Conservation (phyloP, 2,329 filamentous ascomycete genomes). For the Fusarium nisikadoi region DNA sequence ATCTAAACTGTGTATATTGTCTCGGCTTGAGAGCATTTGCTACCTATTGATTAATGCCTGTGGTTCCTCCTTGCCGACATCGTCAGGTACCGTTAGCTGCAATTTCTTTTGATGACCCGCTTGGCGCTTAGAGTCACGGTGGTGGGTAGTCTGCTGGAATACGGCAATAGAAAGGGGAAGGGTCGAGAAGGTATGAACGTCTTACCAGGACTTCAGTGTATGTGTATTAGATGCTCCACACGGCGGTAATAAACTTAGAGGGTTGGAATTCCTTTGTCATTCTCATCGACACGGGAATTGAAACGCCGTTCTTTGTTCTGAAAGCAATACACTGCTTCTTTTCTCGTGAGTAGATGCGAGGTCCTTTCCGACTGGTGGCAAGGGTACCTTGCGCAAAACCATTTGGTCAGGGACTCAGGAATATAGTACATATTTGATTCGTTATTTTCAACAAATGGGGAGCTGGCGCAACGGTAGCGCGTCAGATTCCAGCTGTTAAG, state of each 20-base stretch:
- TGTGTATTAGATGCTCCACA: slow-evolving; percentile 44
- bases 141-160: slow-evolving; percentile 25
- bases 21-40: slow-evolving; percentile 12
- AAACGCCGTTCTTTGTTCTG: neutral
- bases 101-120: slow-evolving; percentile 35
- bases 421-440: neutral
- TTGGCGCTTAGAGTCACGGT: slow-evolving; percentile 21
- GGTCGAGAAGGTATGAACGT: slow-evolving; percentile 12
- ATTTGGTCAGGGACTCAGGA: accelerated
- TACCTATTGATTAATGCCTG: slow-evolving; percentile 13
- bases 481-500: slow-evolving; percentile 17
- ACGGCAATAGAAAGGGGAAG: slow-evolving; percentile 31
- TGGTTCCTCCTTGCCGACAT: slow-evolving; percentile 14
- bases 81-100: slow-evolving; percentile 25
- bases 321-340: neutral
- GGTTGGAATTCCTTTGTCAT: slow-evolving; percentile 15
- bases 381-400: neutral
- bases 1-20: slow-evolving; percentile 68
- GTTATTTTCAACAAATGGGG: neutral
- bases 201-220: slow-evolving; percentile 33
- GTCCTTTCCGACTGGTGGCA: no score
- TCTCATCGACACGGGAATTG: neutral
- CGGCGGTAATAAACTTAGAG: slow-evolving; percentile 21
- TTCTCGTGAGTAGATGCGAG: neutral
- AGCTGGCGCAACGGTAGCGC: slow-evolving; percentile 19